Percentiles rank a stretch among this genome's conserved stretches.
Evolutionary conservation across 2,329 filamentous ascomycete species (phyloP).

Genomic region (Cladophialophora chaetospira): DNA sequence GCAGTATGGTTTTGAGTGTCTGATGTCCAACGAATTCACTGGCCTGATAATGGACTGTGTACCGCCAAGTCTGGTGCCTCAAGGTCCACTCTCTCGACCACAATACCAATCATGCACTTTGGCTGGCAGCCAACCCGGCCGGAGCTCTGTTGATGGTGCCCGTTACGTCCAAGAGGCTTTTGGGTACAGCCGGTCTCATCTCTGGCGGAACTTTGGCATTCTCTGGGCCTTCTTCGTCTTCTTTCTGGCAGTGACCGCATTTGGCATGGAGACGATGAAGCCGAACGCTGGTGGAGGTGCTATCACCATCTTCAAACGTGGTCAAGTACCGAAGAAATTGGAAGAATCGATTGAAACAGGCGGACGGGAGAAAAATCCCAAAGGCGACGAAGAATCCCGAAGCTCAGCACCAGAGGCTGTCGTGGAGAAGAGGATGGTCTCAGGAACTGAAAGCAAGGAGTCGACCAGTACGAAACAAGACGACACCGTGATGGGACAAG

Average conservation of each 20-base stretch:
- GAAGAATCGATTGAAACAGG: constrained; percentile 59
- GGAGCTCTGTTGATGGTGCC: constrained; percentile 55
- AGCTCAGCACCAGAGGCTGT: constrained; percentile 1
- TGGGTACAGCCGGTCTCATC: constrained; percentile 57
- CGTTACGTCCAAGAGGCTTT: constrained; percentile 60
- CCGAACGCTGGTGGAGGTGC: constrained; percentile 80
- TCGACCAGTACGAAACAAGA: constrained; percentile 35
- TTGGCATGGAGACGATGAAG: constrained; percentile 75
- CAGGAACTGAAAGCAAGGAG: constrained; percentile 33
- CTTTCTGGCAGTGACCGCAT: constrained; percentile 74
- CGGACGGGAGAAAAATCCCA: constrained; percentile 42
- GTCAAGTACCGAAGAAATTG: constrained; percentile 62
- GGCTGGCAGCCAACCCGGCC: constrained; percentile 58
- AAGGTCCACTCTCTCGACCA: constrained; percentile 46
- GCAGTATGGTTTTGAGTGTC: constrained; percentile 68
- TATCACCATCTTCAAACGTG: constrained; percentile 73
- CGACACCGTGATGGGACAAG: constrained; percentile 43
- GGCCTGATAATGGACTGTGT: constrained; percentile 57
- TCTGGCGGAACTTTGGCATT: constrained; percentile 79
- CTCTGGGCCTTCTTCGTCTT: constrained; percentile 72
- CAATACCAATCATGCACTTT: constrained; percentile 63
- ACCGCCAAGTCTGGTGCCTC: constrained; percentile 59
- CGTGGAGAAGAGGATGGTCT: constrained; percentile 30
- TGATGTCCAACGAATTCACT: constrained; percentile 73
- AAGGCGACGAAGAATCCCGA: constrained; percentile 53